Conservation (phyloP, 2,329 filamentous ascomycete genomes). For the Diaporthe sp. region DNA sequence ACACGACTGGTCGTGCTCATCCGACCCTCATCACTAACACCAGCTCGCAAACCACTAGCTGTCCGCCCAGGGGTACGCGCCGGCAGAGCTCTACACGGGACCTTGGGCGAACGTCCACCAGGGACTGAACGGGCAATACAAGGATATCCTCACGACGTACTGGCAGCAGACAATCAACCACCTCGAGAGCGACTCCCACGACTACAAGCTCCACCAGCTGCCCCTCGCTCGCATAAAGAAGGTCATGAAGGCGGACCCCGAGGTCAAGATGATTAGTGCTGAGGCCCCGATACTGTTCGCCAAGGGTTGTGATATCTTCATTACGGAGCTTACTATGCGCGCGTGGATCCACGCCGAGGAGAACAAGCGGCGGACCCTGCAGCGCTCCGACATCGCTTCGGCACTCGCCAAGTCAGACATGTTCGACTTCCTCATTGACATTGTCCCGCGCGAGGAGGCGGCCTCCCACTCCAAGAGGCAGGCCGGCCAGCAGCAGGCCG, state of each 20-base stretch:
- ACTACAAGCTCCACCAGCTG: slow-evolving; percentile 98
- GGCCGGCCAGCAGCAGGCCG: slow-evolving; percentile 57
- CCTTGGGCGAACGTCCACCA: slow-evolving; percentile 98
- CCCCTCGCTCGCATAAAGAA: slow-evolving; percentile 99
- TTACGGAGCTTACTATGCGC: slow-evolving; percentile 98
- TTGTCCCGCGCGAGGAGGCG: slow-evolving; percentile 95
- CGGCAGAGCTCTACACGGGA: slow-evolving; percentile 93
- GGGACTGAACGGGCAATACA: slow-evolving; percentile 90
- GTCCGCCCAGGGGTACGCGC: slow-evolving; percentile 86
- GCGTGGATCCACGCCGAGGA: slow-evolving; percentile 99
- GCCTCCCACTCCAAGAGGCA: slow-evolving; percentile 84
- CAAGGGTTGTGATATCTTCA: slow-evolving; percentile 99
- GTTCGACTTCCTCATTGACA: slow-evolving; percentile 99
- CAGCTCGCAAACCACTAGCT: slow-evolving; percentile 64
- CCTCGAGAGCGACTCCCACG: slow-evolving; percentile 93
- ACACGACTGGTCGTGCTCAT: background rate
- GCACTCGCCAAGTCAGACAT: slow-evolving; percentile 98
- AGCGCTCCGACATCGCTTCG: slow-evolving; percentile 95
- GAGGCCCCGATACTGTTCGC: slow-evolving; percentile 98
- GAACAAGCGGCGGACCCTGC: slow-evolving; percentile 95
- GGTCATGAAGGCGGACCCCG: slow-evolving; percentile 99
- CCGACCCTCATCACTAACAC: slow-evolving; percentile 26
- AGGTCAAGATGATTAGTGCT: slow-evolving; percentile 99
- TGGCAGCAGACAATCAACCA: slow-evolving; percentile 99
- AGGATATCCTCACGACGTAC: slow-evolving; percentile 97